Base-by-base conservation (phyloP, 192 early-diverging fungal species). In the Physocladia obscura region DNA sequence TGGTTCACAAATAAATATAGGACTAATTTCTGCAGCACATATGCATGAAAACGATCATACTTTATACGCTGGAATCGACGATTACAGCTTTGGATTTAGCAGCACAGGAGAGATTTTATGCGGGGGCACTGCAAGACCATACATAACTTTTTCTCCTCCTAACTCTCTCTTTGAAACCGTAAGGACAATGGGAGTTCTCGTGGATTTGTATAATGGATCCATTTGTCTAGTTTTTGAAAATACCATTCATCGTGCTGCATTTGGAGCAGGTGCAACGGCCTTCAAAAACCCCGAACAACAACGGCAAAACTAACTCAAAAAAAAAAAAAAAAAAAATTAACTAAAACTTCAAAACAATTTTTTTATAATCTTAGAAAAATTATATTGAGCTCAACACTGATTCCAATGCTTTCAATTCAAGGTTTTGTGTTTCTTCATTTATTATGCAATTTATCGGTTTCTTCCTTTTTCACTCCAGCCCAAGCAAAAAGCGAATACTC, bases 331-430 rank as follows among this genome's bases (percentile, higher is more conserved):
- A n/a, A n/a, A n/a, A n/a, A n/a, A n/a, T n/a, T n/a, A n/a, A n/a
- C n/a, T n/a, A 44, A n/a, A n/a, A 44, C n/a, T 44, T 44, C 40
- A 44, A 44, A 44, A 44, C 40, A 13, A 44, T 13, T 57, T 65
- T 68, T 27, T 38, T 35, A 26, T n/a, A 67, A 29, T 4, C 26
- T 21, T 47, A 76, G 74, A 51, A 38, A 72, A 3, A 27, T 78
- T 19, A 79, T 82, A 30, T 22, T 58, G 11, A 65, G 57, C 17
- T 26, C 31, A 2, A 69, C 76, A 17, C 37, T 84, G 24, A 70
- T 80, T 22, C 83, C 83, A 17, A 77, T 60, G 51, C 73, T 82
- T 75, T 75, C 82, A 3, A 56, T 81, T 40, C 54, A 56, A 52
- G 73, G 73, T 74, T 47, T 32, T 54, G 3, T n/a, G 35, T 19